Evolutionary conservation across 2,329 filamentous ascomycete genomes (phyloP).

Genomic region (Arthroderma sp.): DNA sequence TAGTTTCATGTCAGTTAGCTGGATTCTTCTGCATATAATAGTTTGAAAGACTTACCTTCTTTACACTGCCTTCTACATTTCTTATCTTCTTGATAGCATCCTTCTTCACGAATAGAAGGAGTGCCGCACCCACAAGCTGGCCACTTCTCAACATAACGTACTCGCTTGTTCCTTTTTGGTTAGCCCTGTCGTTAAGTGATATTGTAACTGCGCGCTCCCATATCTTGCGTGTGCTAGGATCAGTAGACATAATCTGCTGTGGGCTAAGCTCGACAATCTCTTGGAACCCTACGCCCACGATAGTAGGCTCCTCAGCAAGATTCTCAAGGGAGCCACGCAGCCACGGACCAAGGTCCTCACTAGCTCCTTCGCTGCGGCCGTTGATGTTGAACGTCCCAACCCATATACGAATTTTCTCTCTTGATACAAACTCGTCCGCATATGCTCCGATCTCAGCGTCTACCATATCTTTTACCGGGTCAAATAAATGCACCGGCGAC

Average conservation of each 20-base stretch:
- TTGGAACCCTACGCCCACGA: constrained; percentile 86
- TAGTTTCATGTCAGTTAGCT: constrained; percentile 17
- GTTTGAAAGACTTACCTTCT: constrained; percentile 47
- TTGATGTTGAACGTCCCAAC: constrained; percentile 94
- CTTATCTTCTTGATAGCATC: constrained; percentile 72
- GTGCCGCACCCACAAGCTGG: constrained; percentile 83
- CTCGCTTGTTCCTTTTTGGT: constrained; percentile 53
- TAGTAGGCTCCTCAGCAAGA: constrained; percentile 58
- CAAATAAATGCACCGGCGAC: constrained; percentile 69
- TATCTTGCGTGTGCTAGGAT: constrained; percentile 67
- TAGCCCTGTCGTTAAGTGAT: constrained; percentile 62
- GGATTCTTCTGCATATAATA: not conserved
- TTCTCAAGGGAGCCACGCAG: constrained; percentile 52
- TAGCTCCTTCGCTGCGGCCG: constrained; percentile 64
- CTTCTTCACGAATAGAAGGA: constrained; percentile 80
- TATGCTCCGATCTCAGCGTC: constrained; percentile 58
- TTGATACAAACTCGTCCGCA: constrained; percentile 60
- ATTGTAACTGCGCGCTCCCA: constrained; percentile 77
- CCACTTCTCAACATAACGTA: constrained; percentile 87
- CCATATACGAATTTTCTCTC: constrained; percentile 63
- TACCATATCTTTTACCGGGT: constrained; percentile 89
- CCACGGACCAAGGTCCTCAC: constrained; percentile 75
- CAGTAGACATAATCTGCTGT: constrained; percentile 98
- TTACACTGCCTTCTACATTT: constrained; percentile 90
- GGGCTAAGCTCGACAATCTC: constrained; percentile 97